These are phyloP conservation scores for Hypomontagnella monticulosa DNA, from an alignment of 495 filamentous ascomycete species.

Conservation along the genomic window DNA sequence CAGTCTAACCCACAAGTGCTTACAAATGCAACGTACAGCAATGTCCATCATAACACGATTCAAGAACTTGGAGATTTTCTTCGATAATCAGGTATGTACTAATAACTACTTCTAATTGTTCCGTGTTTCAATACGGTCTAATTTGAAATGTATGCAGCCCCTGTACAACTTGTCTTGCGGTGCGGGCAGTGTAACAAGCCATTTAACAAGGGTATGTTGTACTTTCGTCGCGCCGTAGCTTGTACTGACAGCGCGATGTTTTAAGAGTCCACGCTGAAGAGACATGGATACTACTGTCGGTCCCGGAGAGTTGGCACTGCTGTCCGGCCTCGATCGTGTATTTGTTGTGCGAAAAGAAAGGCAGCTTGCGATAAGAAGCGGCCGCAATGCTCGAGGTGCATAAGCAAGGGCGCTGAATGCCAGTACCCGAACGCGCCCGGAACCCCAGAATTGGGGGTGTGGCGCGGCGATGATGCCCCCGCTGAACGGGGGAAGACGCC, in stretches of 20 bases:
- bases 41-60: too few relatives aligned
- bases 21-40: conserved; percentile 43
- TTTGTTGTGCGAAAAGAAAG: conserved; percentile 54
- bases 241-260: conserved; percentile 14
- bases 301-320: conserved; percentile 48
- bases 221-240: conserved; percentile 9
- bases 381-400: conserved; percentile 55
- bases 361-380: conserved; percentile 53
- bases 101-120: neutral
- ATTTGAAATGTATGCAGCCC: conserved; percentile 47
- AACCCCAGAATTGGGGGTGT: conserved; percentile 34
- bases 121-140: conserved; percentile 9
- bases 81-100: too few relatives aligned
- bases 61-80: too few relatives aligned
- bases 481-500: neutral
- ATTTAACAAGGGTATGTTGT: conserved; percentile 54
- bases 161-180: conserved; percentile 47
- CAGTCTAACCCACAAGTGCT: conserved; percentile 29
- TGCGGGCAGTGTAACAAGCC: conserved; percentile 55
- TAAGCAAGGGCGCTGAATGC: conserved; percentile 51
- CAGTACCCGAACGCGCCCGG: conserved; percentile 45
- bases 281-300: conserved; percentile 61
- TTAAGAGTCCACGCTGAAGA: conserved; percentile 56
- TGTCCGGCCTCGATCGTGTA: conserved; percentile 51
- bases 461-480: conserved; percentile 6